Evolutionary conservation across 2,329 filamentous ascomycete species (phyloP), one percentile per base, ranked within the genome.

Genomic region (Simplicillium sp.): DNA sequence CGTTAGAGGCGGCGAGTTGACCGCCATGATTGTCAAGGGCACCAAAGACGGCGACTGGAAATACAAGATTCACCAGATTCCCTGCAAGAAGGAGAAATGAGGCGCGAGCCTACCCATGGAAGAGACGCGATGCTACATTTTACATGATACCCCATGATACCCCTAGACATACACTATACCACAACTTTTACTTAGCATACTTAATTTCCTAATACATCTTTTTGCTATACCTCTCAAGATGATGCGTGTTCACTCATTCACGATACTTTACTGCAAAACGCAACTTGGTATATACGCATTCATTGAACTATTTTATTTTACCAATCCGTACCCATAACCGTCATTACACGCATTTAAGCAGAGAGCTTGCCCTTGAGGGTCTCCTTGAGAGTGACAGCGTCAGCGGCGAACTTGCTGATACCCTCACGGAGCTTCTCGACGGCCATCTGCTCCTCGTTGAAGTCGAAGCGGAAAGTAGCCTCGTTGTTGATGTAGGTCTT

Each of bases 381-480:
- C 50, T 79, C 77, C 84, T 97, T 97, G 56, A 98, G 82, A 45
- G 87, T 94, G 52, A 89, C 71, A 53, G 92, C 89, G 60, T 98
- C 92, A 54, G 92, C 92, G 44, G 92, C 90, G 60, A 98, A 98
- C 75, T 96, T 96, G 77, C 87, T 94, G 76, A 98, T 98, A 70
- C 92, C 92, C 73, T 98, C 92, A 48, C 89, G 86, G 56, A 98
- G 82, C 84, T 98, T 98, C 83, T 97, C 89, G 52, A 94, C 87
- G 49, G 87, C 92, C 92, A 98, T 98, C 67, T 90, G 84, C 61
- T 98, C 88, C 78, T 98, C 92, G 78, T 98, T 98, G 82, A 98
- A 95, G 70, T 89, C 85, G 75, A 96, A 98, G 66, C 92, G 88
- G 89, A 97, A 98, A 38, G 68, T 60, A 40, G 88, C 58, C 79